Conservation (phyloP, 2,329 filamentous ascomycete species). For the Monosporascus sp. region DNA sequence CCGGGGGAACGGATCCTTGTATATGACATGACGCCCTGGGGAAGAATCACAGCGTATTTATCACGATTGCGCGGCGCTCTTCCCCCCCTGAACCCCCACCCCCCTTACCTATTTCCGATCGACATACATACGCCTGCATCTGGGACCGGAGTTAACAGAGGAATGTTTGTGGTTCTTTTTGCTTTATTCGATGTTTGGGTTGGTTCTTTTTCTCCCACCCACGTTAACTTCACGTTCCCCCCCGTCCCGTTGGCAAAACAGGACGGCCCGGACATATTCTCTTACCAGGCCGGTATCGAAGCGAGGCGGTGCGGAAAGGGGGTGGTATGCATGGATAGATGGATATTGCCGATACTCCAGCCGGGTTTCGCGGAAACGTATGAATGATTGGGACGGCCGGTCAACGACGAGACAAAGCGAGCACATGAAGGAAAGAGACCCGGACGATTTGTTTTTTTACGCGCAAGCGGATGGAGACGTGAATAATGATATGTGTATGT, state of each 20-base stretch:
- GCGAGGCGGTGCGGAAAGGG: too few species aligned
- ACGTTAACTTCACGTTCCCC: too few species aligned
- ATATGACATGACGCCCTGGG: neutral
- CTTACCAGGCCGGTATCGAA: too few species aligned
- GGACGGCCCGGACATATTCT: too few species aligned
- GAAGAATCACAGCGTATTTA: neutral
- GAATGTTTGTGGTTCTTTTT: neutral
- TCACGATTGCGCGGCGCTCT: neutral
- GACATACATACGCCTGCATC: slow-evolving; percentile 4
- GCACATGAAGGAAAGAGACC: neutral
- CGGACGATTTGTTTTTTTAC: too few species aligned
- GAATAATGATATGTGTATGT: too few species aligned
- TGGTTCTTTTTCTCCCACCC: neutral
- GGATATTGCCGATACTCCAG: too few species aligned
- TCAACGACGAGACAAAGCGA: neutral
- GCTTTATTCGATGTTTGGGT: neutral
- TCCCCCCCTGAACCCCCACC: neutral
- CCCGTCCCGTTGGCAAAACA: too few species aligned
- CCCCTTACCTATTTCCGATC: neutral
- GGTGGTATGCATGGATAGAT: too few species aligned
- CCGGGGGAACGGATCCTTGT: neutral
- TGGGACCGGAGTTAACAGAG: slow-evolving; percentile 7
- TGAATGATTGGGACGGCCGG: neutral
- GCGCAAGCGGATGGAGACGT: too few species aligned
- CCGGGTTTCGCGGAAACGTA: neutral